Evolutionary conservation across 768 basidiomycete genomes (phyloP), one percentile per base, ranked within the genome.

Genomic region (Boletus barrowsii): DNA sequence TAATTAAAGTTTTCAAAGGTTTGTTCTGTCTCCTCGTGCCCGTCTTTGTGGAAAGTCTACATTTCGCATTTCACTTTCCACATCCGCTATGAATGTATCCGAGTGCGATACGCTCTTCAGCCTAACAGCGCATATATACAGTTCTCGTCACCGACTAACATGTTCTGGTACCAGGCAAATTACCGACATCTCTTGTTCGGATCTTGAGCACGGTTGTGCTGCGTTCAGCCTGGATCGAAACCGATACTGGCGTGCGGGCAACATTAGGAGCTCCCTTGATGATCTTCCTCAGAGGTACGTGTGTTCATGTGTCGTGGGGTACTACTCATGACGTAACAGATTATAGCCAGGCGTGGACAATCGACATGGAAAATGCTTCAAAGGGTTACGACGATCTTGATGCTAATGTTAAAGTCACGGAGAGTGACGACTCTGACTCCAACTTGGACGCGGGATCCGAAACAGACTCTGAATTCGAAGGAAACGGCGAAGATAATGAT

Each of bases 201-300:
- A 68, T 79, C 4, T 71, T 93, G 22, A 81, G 84, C 49, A 63
- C 72, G 1, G 83, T 80, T 0, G 70, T 86, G 6, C 71, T 94
- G 41, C 80, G 84, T n/a, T 86, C 87, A 13, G 78, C 79, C 13
- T 87, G 83, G 79, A 68, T 82, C 0, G 94, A 98, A 65, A 74
- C 79, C 1, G 93, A 96, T 59, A 58, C 75, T 2, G 74, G 75
- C 4, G 93, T 96, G 3, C 85, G 87, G 60, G 70, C 72, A 4
- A 68, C 69, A 2, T 85, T 93, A 81, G 87, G 87, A 76, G 79
- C 81, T 39, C 87, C 89, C 0, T 63, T 92, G 46, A 72, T 93
- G 10, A 75, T 76, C 11, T 90, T 91, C 62, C 70, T 96, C 40
- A 83, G 81, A 71, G 83, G 93, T 90, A 59, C 42, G 47, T 42